Base-by-base conservation (phyloP, 805 yeast species). In the Hanseniaspora pseudoguilliermondii region DNA sequence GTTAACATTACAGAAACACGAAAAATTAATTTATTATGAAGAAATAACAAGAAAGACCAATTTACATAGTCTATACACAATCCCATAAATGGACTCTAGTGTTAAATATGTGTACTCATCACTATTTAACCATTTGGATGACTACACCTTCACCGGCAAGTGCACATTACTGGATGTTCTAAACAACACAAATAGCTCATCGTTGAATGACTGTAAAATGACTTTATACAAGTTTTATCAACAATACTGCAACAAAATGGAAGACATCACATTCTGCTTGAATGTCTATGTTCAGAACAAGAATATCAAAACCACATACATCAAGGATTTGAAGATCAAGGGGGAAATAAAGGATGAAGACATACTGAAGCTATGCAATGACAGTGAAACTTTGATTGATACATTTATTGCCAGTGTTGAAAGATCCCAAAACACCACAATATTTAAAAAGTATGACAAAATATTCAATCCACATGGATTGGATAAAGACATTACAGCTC, bases 161-260 rank as follows among this genome's bases (percentile, higher is more conserved):
- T 53, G 56, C 35, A 20, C 50, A 9, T 16, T 53, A 18, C 16
- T 53, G 25, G 56, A 53, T 32, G 18, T 53, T 36, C 20, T 46
- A 15, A 53, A 53, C 29, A 23, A 23, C 20, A 34, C 32, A 25
- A 4, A 27, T 7, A 13, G 8, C 18, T n/a, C 43, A n/a, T 25
- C 43, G 7, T 11, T 41, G 11, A 1, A 23, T 3, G 29, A 43
- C 20, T 44, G 47, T 18, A 44, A 41, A 11, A 36, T 27, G n/a
- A 21, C 34, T 7, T 38, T 53, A 36, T 53, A 18, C n/a, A 36
- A 32, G 15, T 53, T 53, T 32, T 53, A 46, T 16, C 6, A 15
- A 3, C 39, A 46, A 21, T 53, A 53, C 20, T 18, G 16, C n/a
- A 40, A 44, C 35, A 46, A 43, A n/a, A 25, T 43, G 25, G 36